Conservation (phyloP, 441 rosid species). For the Sinapis alba region DNA sequence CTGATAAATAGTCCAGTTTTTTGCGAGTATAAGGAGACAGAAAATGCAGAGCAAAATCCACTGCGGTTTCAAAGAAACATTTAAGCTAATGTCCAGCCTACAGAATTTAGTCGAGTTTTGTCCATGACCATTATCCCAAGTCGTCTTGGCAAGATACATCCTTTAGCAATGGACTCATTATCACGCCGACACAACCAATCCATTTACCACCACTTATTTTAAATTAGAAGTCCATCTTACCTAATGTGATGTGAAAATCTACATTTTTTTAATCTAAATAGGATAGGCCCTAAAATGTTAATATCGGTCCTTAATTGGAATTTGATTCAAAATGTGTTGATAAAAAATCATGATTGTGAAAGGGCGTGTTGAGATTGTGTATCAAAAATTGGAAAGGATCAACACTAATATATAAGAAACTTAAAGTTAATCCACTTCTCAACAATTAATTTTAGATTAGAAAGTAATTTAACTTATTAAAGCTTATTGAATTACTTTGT, state of each 20-base stretch:
- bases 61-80: background rate
- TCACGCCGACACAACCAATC: background rate
- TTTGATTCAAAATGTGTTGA: background rate
- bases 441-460: background rate
- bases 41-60: background rate
- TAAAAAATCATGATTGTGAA: background rate
- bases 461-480: background rate
- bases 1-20: background rate
- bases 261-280: background rate
- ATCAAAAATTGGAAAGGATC: background rate
- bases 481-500: background rate
- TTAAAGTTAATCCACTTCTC: background rate
- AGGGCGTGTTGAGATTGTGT: background rate
- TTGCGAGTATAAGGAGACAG: background rate
- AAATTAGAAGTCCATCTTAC: background rate
- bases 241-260: background rate
- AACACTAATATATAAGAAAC: background rate
- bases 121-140: background rate
- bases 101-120: background rate
- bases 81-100: background rate
- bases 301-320: background rate
- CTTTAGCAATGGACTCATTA: background rate
- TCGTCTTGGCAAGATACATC: slow-evolving; percentile 2
- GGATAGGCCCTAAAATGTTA: background rate
- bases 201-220: background rate